Base-by-base conservation (phyloP, 768 basidiomycete species). In the Russula sp. region DNA sequence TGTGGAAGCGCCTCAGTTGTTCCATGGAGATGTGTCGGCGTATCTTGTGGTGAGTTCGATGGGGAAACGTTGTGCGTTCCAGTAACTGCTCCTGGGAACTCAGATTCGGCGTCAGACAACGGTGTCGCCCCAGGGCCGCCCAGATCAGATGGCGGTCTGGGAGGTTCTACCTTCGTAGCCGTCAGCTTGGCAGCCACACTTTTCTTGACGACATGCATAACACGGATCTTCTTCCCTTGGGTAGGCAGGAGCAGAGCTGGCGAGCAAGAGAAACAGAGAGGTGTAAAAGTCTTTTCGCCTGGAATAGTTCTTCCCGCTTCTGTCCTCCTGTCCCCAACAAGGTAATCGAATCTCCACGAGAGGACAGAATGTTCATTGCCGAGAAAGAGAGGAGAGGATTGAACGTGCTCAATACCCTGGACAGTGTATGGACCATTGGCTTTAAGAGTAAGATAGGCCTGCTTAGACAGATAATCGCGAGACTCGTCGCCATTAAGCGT, bases 301-400 rank as follows among this genome's bases (percentile, higher is more conserved):
- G 80, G 76, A 13, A 75, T 71, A 20, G 76, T 70, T 63, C 77
- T 80, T 26, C 83, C 82, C 5, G 79, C 72, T 26, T 82, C 79
- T 26, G 75, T 74, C 59, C 77, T 74, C 36, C 84, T 79, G 67
- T 90, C 85, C 46, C 83, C 82, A 11, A 94, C 88, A 36, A 85
- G 71, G 72, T 94, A 94, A 61, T 90, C 88, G 67, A 94, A 88
- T 61, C 83, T 83, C 93, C 92, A 94, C 26, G 76, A 76, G 20
- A 90, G 75, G 62, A 80, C 83, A 13, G 69, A 67, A 14, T 72
- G 67, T 6, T 66, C 59, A n/a, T 32, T 34, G 10, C 66, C 36
- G 44, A 50, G 44, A 67, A 52, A 61, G 18, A 20, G 75, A 71
- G 16, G 61, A 20, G 64, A 59, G 22, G 62, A 46, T 10, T 72